Percentiles rank a stretch among this genome's conserved stretches.
Evolutionary conservation across 176 grass and related monocot species (phyloP).

Genomic region (Stipa capillata): DNA sequence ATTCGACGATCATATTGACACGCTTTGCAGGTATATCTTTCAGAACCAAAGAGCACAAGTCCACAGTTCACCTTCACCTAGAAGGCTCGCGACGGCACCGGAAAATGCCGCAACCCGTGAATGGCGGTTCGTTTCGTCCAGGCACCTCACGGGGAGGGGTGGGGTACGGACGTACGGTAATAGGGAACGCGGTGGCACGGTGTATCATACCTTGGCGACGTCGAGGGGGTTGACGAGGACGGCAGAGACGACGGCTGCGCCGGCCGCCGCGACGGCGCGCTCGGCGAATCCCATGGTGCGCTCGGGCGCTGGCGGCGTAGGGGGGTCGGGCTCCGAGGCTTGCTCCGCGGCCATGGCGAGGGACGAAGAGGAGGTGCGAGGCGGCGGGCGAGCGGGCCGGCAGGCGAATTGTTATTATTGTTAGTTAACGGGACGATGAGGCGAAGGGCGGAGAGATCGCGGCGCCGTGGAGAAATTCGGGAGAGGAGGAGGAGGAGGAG

Average conservation of each 20-base stretch:
- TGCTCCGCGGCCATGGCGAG: background rate
- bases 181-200: too few species aligned
- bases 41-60: background rate
- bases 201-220: slow-evolving; percentile 74
- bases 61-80: background rate
- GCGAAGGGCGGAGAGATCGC: background rate
- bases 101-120: background rate
- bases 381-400: background rate
- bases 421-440: background rate
- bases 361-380: background rate
- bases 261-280: slow-evolving; percentile 60
- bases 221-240: slow-evolving; percentile 91
- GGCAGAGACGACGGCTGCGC: slow-evolving; percentile 70
- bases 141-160: background rate
- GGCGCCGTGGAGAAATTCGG: background rate
- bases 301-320: slow-evolving; percentile 24
- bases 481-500: background rate
- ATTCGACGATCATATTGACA: background rate
- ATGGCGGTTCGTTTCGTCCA: background rate
- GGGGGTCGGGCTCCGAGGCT: background rate
- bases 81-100: background rate
- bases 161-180: too few species aligned
- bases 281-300: slow-evolving; percentile 53
- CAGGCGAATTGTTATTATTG: background rate
- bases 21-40: background rate